These are phyloP conservation scores for Helminthosporium solani DNA, from an alignment of 2,329 filamentous ascomycete genomes.

Conservation along the genomic window DNA sequence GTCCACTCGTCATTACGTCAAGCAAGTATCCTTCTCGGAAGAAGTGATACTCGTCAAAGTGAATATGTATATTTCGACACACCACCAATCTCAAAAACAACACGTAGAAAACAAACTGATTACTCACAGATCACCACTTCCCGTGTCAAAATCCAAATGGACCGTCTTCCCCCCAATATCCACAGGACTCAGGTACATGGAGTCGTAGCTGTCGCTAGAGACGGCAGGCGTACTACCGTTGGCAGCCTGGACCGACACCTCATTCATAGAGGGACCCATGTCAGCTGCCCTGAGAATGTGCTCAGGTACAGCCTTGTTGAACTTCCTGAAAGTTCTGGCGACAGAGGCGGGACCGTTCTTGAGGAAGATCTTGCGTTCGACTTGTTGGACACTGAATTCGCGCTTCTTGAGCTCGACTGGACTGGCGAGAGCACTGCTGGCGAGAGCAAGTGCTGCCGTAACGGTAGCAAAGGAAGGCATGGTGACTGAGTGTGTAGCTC, in stretches of 20 bases:
- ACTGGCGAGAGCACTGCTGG: slow-evolving; percentile 25
- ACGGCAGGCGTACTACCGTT: slow-evolving; percentile 44
- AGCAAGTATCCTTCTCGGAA: not conserved
- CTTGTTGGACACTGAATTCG: slow-evolving; percentile 34
- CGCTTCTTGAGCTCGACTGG: slow-evolving; percentile 35
- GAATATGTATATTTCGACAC: slow-evolving; percentile 16
- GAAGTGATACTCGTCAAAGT: slow-evolving; percentile 7
- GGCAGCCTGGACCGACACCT: slow-evolving; percentile 8
- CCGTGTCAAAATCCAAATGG: slow-evolving; percentile 71
- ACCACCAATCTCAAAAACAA: slow-evolving; percentile 6
- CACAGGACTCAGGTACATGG: slow-evolving; percentile 51
- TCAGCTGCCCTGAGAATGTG: slow-evolving; percentile 34
- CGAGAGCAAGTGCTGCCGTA: slow-evolving; percentile 34
- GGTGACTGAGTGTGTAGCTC: slow-evolving; percentile 7
- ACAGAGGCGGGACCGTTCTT: slow-evolving; percentile 43
- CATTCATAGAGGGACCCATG: slow-evolving; percentile 24
- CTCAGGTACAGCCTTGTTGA: slow-evolving; percentile 31
- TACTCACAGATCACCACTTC: slow-evolving; percentile 64
- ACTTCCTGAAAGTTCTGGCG: slow-evolving; percentile 46
- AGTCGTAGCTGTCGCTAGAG: slow-evolving; percentile 43
- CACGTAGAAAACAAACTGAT: slow-evolving; percentile 1
- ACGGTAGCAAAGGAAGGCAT: slow-evolving; percentile 39
- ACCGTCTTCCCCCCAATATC: slow-evolving; percentile 63
- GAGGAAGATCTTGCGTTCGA: slow-evolving; percentile 28
- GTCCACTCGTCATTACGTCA: slow-evolving; percentile 10